phyloP scores from a whole-genome alignment of 2,329 filamentous ascomycete genomes.

The Thielaviopsis euricoi region DNA sequence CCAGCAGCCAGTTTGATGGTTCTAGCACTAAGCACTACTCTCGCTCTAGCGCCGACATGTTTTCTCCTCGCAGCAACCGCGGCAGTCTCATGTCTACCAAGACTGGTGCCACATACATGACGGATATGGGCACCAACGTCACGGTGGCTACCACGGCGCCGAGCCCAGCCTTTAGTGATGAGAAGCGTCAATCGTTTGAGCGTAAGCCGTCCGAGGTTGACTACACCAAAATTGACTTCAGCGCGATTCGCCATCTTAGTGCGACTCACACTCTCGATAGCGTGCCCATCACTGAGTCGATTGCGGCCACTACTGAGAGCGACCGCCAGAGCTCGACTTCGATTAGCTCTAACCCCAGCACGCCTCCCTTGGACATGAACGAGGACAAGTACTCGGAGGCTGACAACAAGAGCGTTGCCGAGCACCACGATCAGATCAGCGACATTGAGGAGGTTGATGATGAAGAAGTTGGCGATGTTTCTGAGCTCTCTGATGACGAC shows the following conservation, averaged over 20 bases:
- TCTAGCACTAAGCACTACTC: slow-evolving; percentile 45
- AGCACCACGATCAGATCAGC: neutral
- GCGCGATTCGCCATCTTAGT: slow-evolving; percentile 30
- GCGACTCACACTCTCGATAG: slow-evolving; percentile 23
- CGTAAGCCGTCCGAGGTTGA: slow-evolving; percentile 30
- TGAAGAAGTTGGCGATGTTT: slow-evolving; percentile 15
- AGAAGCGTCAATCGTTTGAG: slow-evolving; percentile 28
- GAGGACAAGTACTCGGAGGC: slow-evolving; percentile 6
- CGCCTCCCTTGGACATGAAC: slow-evolving; percentile 6
- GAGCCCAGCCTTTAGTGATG: slow-evolving; percentile 37
- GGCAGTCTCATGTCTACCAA: slow-evolving; percentile 61
- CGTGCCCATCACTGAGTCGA: slow-evolving; percentile 11
- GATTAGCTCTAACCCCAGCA: slow-evolving; percentile 10
- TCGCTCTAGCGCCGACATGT: slow-evolving; percentile 54
- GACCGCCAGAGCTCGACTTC: slow-evolving; percentile 10
- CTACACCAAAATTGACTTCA: slow-evolving; percentile 41
- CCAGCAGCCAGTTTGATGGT: slow-evolving; percentile 70
- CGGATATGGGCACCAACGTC: slow-evolving; percentile 51
- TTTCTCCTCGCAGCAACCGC: slow-evolving; percentile 41
- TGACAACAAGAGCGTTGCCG: neutral
- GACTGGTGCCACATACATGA: slow-evolving; percentile 54
- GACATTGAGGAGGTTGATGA: slow-evolving; percentile 10
- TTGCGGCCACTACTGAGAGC: slow-evolving; percentile 9
- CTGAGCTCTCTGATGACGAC: slow-evolving; percentile 18
- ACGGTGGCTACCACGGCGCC: slow-evolving; percentile 37